Conservation (phyloP, 768 basidiomycete species). For the Fistulinella prunicolor region DNA sequence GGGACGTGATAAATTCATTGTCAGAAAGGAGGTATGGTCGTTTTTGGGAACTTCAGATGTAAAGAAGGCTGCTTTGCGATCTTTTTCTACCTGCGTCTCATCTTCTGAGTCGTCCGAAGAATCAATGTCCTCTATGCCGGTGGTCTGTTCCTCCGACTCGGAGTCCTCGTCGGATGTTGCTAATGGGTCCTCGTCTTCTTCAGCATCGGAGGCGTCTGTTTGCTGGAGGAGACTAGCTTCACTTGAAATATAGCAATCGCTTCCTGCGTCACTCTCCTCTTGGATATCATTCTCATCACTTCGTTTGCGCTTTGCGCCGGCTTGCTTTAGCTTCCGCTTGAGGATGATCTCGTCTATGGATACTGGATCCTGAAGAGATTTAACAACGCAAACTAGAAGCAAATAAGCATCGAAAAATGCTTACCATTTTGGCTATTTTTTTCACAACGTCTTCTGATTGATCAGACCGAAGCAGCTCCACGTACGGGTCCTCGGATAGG, state of each 20-base stretch:
- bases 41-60: slow-evolving; percentile 54
- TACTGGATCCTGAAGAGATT: slow-evolving; percentile 57
- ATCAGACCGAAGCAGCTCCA: slow-evolving; percentile 46
- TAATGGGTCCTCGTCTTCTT: slow-evolving; percentile 34
- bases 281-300: slow-evolving; percentile 33
- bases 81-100: slow-evolving; percentile 56
- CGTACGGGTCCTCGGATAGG: slow-evolving; percentile 65
- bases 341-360: slow-evolving; percentile 93
- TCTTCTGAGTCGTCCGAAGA: slow-evolving; percentile 62
- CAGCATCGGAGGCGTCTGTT: slow-evolving; percentile 29
- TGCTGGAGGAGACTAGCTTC: slow-evolving; percentile 15
- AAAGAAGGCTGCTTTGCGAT: slow-evolving; percentile 87
- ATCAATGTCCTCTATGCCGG: slow-evolving; percentile 36
- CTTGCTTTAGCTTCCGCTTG: slow-evolving; percentile 48
- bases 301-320: slow-evolving; percentile 62
- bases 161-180: slow-evolving; percentile 32
- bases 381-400: neutral
- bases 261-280: slow-evolving; percentile 35
- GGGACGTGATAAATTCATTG: slow-evolving; percentile 95
- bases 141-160: slow-evolving; percentile 25
- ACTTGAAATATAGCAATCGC: slow-evolving; percentile 8
- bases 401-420: slow-evolving; percentile 21
- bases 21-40: slow-evolving; percentile 75
- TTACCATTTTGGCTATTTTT: slow-evolving; percentile 59
- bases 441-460: slow-evolving; percentile 57